Evolutionary conservation across 202 grass and related monocot genomes (phyloP).

Genomic region (Carex arenaria): DNA sequence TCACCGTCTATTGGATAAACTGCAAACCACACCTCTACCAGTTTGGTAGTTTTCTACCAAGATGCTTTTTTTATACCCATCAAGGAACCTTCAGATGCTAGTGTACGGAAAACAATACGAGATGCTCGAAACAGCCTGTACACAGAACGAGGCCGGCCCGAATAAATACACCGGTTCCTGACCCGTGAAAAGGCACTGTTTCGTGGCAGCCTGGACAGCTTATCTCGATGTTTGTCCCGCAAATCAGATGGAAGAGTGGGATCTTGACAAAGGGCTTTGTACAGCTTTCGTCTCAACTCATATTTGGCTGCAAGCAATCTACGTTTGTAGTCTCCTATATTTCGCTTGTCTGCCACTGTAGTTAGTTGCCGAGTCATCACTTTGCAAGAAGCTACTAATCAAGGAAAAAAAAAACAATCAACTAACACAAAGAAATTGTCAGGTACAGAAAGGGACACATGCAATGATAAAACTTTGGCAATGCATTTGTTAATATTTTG

Average conservation of each 20-base stretch:
- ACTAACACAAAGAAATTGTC: not conserved
- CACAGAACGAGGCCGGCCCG: constrained; percentile 40
- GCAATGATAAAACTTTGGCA: too few species aligned
- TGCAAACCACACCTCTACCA: constrained; percentile 25
- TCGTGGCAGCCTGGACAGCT: constrained; percentile 63
- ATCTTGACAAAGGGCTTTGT: constrained; percentile 63
- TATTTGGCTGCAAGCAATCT: constrained; percentile 73
- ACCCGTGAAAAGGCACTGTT: constrained; percentile 65
- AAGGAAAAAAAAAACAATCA: constrained; percentile 11
- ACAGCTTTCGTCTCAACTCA: constrained; percentile 62
- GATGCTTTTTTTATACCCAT: constrained; percentile 61
- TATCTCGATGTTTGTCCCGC: constrained; percentile 55
- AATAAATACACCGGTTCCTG: constrained; percentile 66
- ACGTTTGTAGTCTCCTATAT: constrained; percentile 52
- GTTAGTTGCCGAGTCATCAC: not conserved
- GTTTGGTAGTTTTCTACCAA: constrained; percentile 43
- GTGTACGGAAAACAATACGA: constrained; percentile 53
- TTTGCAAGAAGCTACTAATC: not conserved
- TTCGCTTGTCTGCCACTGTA: constrained; percentile 13
- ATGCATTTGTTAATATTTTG: not conserved
- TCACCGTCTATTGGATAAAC: not conserved
- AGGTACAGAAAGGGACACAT: not conserved
- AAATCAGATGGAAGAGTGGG: constrained; percentile 55
- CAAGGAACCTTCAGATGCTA: constrained; percentile 64
- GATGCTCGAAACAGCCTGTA: constrained; percentile 61